Percentiles rank a stretch among this genome's conserved stretches.
These are phyloP conservation scores for Pseudophaeomoniella oleicola DNA, from an alignment of 2,329 filamentous ascomycete genomes.

Conservation along the genomic window DNA sequence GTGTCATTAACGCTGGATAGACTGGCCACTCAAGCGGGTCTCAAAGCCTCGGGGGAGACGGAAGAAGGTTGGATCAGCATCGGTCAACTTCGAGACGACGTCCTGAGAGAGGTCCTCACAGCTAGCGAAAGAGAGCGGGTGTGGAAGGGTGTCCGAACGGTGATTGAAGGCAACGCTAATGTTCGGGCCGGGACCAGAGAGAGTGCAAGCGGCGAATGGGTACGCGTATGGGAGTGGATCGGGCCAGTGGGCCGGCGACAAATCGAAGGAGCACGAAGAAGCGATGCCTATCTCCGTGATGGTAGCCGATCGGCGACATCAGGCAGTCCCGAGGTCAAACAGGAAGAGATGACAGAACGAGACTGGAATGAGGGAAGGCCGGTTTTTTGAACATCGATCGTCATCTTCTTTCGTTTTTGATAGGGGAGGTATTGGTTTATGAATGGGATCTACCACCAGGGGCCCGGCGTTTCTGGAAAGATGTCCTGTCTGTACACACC, in stretches of 20 bases:
- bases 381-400: conserved; percentile 23
- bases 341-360: conserved; percentile 12
- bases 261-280: conserved; percentile 11
- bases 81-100: conserved; percentile 80
- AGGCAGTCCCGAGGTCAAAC: conserved; percentile 8
- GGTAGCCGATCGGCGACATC: too few relatives aligned
- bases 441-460: too few relatives aligned
- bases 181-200: conserved; percentile 64
- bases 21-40: conserved; percentile 66
- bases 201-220: conserved; percentile 36
- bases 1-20: conserved; percentile 75
- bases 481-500: too few relatives aligned
- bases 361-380: conserved; percentile 27
- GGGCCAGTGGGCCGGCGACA: conserved; percentile 32
- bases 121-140: conserved; percentile 62
- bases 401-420: too few relatives aligned
- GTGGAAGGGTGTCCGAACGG: conserved; percentile 67
- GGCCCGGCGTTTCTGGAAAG: too few relatives aligned
- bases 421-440: too few relatives aligned
- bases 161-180: conserved; percentile 91
- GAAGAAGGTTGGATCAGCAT: conserved; percentile 73
- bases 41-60: conserved; percentile 51
- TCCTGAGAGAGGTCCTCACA: conserved; percentile 68
- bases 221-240: conserved; percentile 55
- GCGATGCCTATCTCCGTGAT: conserved; percentile 9